phyloP scores from a whole-genome alignment of 2,329 filamentous ascomycete species.

The Paecilomyces variotii region DNA sequence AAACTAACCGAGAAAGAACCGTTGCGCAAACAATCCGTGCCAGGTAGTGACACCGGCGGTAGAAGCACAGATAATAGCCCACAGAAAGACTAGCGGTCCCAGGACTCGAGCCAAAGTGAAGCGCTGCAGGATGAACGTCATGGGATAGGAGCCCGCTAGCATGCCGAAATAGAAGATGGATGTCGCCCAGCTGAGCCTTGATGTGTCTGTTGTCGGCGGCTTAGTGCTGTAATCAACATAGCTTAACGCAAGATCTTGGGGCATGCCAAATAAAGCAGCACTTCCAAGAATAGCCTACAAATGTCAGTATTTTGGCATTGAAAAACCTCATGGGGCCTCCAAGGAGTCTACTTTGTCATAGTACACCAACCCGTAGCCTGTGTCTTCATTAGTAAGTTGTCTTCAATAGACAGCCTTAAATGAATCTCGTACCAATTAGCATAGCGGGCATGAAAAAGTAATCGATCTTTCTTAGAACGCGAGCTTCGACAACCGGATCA shows the following conservation, averaged over 20 bases:
- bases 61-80: conserved; percentile 59
- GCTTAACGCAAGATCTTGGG: conserved; percentile 54
- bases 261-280: conserved; percentile 70
- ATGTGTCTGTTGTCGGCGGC: conserved; percentile 56
- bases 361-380: conserved; percentile 56
- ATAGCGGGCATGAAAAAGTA: conserved; percentile 60
- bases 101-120: conserved; percentile 59
- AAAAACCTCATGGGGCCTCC: background rate
- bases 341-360: conserved; percentile 53
- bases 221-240: conserved; percentile 43
- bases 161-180: conserved; percentile 76
- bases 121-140: conserved; percentile 62
- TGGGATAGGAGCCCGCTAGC: conserved; percentile 65
- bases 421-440: conserved; percentile 41
- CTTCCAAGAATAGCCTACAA: conserved; percentile 61
- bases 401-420: background rate
- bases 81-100: conserved; percentile 48
- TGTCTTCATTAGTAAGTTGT: background rate
- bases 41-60: conserved; percentile 59
- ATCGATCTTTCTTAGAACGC: conserved; percentile 60
- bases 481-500: conserved; percentile 47
- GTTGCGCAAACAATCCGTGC: conserved; percentile 57
- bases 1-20: conserved; percentile 49
- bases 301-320: background rate
- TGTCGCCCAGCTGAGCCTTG: conserved; percentile 66